Percentiles rank a stretch among this genome's conserved stretches.
Evolutionary conservation across 2,329 filamentous ascomycete genomes (phyloP).

Genomic region (Alternaria burnsii): DNA sequence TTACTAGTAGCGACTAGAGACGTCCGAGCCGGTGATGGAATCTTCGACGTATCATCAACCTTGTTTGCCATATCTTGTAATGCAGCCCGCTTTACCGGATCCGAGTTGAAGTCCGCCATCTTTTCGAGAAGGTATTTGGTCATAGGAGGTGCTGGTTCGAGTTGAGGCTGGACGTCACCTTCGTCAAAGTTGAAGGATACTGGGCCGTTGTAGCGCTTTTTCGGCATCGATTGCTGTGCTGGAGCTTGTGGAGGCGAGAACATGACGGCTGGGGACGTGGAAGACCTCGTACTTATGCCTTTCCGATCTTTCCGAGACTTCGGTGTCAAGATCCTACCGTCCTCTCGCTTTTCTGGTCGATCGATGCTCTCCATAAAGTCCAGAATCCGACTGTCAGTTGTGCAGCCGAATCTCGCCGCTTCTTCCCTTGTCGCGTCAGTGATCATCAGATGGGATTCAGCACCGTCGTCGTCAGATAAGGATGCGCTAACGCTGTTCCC

Average conservation of each 20-base stretch:
- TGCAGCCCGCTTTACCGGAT: neutral
- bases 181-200: neutral
- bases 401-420: neutral
- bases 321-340: neutral
- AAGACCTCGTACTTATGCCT: neutral
- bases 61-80: neutral
- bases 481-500: neutral
- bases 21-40: no score
- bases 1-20: neutral
- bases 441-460: neutral
- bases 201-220: neutral
- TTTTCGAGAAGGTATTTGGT: neutral
- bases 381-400: neutral
- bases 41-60: neutral
- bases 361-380: neutral
- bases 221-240: neutral
- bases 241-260: neutral
- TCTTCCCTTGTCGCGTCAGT: neutral
- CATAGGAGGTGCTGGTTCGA: neutral
- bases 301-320: neutral
- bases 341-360: neutral
- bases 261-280: neutral
- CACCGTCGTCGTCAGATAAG: neutral
- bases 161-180: neutral
- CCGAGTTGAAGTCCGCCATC: neutral